Evolutionary conservation across 345 rosid species (phyloP).

Genomic region (Euclidium syriacum): DNA sequence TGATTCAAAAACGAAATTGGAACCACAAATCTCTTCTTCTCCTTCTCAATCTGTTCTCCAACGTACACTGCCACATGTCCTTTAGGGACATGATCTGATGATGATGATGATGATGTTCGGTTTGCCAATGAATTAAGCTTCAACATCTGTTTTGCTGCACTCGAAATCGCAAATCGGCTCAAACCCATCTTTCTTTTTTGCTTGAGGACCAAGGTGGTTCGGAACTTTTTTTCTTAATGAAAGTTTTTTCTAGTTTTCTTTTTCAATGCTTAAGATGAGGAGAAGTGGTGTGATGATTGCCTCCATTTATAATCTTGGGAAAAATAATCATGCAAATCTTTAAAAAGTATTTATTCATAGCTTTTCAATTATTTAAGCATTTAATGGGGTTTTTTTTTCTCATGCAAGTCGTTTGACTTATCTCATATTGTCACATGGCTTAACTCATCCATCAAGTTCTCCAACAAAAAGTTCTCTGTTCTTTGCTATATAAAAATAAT

Average conservation of each 20-base stretch:
- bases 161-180: conserved; percentile 24
- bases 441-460: conserved; percentile 14
- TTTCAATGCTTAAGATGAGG: conserved; percentile 17
- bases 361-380: conserved; percentile 14
- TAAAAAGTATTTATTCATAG: background rate
- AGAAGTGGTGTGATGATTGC: background rate
- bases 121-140: conserved; percentile 25
- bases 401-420: conserved; percentile 26
- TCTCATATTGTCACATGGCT: conserved; percentile 25
- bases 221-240: background rate
- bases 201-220: background rate
- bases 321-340: too few species aligned
- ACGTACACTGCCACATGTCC: conserved; percentile 44
- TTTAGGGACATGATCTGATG: conserved; percentile 39
- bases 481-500: background rate
- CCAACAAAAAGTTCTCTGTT: conserved; percentile 14
- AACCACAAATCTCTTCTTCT: conserved; percentile 39
- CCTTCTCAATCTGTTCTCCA: conserved; percentile 36
- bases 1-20: conserved; percentile 41
- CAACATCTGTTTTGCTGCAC: conserved; percentile 27
- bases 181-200: conserved; percentile 24
- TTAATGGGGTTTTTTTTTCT: background rate
- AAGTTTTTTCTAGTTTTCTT: background rate
- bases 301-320: conserved; percentile 18
- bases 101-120: conserved; percentile 21